Percentiles rank a stretch among this genome's conserved stretches.
phyloP scores from a whole-genome alignment of 2,329 filamentous ascomycete genomes.

The Monosporascus sp. region DNA sequence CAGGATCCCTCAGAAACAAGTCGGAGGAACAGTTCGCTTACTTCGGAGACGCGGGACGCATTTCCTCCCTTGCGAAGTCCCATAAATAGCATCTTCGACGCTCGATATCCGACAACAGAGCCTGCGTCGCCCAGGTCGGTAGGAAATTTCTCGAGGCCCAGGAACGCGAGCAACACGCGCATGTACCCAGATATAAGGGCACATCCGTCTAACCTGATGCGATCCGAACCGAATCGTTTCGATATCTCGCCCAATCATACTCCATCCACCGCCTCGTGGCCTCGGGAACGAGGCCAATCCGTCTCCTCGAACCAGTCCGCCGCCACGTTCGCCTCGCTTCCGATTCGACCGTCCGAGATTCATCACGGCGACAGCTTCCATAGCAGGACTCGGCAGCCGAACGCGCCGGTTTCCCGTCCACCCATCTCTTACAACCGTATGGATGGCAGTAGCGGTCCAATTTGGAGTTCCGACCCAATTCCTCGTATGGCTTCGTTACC shows the following conservation, averaged over 20 bases:
- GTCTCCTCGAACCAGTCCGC: conserved; percentile 43
- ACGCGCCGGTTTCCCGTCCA: conserved; percentile 20
- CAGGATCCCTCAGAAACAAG: not conserved
- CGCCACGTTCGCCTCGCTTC: conserved; percentile 40
- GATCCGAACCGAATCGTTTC: conserved; percentile 17
- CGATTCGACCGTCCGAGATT: conserved; percentile 32
- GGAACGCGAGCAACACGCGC: conserved; percentile 48
- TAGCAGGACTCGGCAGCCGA: conserved; percentile 19
- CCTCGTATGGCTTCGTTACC: conserved; percentile 40
- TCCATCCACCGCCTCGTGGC: conserved; percentile 31
- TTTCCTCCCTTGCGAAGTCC: conserved; percentile 17
- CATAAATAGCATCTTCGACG: conserved; percentile 25
- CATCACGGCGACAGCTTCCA: conserved; percentile 22
- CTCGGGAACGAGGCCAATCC: conserved; percentile 41
- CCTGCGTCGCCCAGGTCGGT: conserved; percentile 28
- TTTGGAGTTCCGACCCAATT: conserved; percentile 30
- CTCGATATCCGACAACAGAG: not conserved
- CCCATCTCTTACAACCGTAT: conserved; percentile 26
- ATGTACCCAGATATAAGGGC: conserved; percentile 30
- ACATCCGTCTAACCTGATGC: conserved; percentile 22
- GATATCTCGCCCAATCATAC: conserved; percentile 13
- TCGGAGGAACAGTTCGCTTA: not conserved
- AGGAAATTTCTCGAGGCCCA: conserved; percentile 56
- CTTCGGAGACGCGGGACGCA: not conserved
- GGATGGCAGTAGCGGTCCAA: conserved; percentile 33